Evolutionary conservation across 176 grass and related monocot species (phyloP), one percentile per base, ranked within the genome.

Genomic region (Miscanthus lutarioriparius): DNA sequence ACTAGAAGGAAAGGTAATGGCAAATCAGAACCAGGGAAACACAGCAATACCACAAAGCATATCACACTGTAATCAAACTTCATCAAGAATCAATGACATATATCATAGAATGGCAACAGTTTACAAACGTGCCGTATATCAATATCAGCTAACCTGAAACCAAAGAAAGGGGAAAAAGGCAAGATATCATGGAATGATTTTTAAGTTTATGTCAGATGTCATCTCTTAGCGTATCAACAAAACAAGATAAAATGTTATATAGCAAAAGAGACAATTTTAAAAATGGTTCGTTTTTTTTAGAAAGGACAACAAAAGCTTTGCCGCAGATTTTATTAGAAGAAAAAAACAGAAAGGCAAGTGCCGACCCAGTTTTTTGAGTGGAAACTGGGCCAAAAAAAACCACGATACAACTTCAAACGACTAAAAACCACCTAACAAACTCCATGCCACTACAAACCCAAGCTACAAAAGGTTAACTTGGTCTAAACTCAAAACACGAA

Each of bases 1-100:
- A 93, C 91, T 93, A 86, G 85, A 44, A 92, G 44, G 27, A 92
- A 90, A 65, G 23, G 38, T 28, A 47, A 81, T 39, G 33, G 15
- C 62, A 76, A 73, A 71, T 87, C 54, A 83, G 41, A 84, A 38
- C 3, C 16, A 17, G 49, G 19, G 13, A 90, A 70, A 26, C 0
- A 10, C 11, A 64, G 27, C 44, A 78, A 28, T 65, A 58, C 56
- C 20, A 27, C 39, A 77, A 20, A 37, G 54, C 26, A 36, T 58
- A 61, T 66, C 35, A 30, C 38, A 59, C 1, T 79, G 1, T 84
- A 45, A 74, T 36, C 44, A 7, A 62, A n/a, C 35, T 32, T 72
- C 63, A 88, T 56, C 33, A 71, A 33, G 28, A 67, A 88, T 65
- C 15, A 79, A 79, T 23, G 65, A 35, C 8, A 75, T 14, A 35